phyloP scores from a whole-genome alignment of 2,329 filamentous ascomycete genomes.

The Penicillium expansum region DNA sequence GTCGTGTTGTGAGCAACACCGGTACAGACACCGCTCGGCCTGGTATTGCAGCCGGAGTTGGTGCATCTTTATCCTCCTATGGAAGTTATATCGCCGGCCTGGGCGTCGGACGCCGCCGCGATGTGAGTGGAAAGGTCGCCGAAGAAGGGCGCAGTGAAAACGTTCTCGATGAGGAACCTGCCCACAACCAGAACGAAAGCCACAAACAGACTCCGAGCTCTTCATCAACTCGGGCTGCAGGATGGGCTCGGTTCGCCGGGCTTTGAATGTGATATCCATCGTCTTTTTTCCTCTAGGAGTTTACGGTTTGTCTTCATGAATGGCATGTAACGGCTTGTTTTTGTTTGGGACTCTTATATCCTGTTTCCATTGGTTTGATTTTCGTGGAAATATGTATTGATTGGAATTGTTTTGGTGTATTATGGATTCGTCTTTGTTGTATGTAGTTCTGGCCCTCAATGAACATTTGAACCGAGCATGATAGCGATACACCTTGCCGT shows the following conservation, averaged over 20 bases:
- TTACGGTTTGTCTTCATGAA: conserved; percentile 15
- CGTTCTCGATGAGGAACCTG: conserved; percentile 12
- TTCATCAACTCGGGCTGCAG: conserved; percentile 38
- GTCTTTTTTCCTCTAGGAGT: conserved; percentile 12
- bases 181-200: conserved; percentile 11
- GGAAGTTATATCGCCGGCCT: conserved; percentile 44
- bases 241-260: conserved; percentile 48
- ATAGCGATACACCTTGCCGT: neutral
- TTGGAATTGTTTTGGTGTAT: conserved; percentile 9
- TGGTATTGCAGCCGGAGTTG: conserved; percentile 25
- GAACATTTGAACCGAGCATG: neutral
- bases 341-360: conserved; percentile 5
- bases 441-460: conserved; percentile 2
- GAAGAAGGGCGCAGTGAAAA: conserved; percentile 45
- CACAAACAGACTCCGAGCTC: conserved; percentile 16
- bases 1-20: conserved; percentile 45
- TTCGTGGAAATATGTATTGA: conserved; percentile 9
- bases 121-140: conserved; percentile 48
- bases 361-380: conserved; percentile 3
- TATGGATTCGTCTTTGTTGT: neutral
- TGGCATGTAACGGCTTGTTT: conserved; percentile 19
- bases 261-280: conserved; percentile 8
- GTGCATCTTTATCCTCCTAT: conserved; percentile 37
- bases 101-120: conserved; percentile 46
- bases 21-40: conserved; percentile 36